Evolutionary conservation across 371 early-diverging fungal species (phyloP), one percentile per base, ranked within the genome.

Genomic region (Globomyces sp.): DNA sequence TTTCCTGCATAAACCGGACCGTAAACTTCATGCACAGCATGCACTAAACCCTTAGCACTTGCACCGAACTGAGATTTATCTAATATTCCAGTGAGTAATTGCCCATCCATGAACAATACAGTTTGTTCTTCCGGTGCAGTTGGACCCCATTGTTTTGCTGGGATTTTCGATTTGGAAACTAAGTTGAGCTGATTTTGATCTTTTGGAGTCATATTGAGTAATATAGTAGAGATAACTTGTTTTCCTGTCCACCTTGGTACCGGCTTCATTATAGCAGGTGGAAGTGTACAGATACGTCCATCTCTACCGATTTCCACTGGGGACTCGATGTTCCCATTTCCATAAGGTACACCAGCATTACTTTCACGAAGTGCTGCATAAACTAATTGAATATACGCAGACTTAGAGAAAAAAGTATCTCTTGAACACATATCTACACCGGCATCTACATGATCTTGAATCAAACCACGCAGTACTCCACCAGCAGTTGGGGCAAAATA

Each of bases 41-140:
- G 99, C 4, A 98, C 92, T 37, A 99, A 79, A 75, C 99, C 99
- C 74, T 89, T 89, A 3, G 92, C 82, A 50, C 92, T 80, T 4
- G 98, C 95, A 75, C 99, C 99, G 63, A 99, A 91, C 75, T 98
- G 97, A 34, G 91, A 89, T 80, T 99, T 99, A 81, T 99, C 99
- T 36, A 99, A 80, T 36, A 98, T 86, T 71, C 99, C 99, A 1
- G 90, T 90, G 41, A 98, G 61, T 42, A 97, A 82, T 62, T 94
- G 87, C 51, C 96, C 96, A 64, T 93, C 87, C 75, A 91, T 83
- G 57, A 98, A 76, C 42, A 89, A 77, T 8, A 98, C 92, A 36
- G 78, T 77, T 57, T 85, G 88, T 78, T 98, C 98, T 51, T 95
- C 97, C 11, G 76, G 78, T 4, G 87, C 93, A 64, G 81, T 77